Percentiles rank a stretch among this genome's conserved stretches.
These are phyloP conservation scores for Podaxis rugospora DNA, from an alignment of 768 basidiomycete species.

Conservation along the genomic window DNA sequence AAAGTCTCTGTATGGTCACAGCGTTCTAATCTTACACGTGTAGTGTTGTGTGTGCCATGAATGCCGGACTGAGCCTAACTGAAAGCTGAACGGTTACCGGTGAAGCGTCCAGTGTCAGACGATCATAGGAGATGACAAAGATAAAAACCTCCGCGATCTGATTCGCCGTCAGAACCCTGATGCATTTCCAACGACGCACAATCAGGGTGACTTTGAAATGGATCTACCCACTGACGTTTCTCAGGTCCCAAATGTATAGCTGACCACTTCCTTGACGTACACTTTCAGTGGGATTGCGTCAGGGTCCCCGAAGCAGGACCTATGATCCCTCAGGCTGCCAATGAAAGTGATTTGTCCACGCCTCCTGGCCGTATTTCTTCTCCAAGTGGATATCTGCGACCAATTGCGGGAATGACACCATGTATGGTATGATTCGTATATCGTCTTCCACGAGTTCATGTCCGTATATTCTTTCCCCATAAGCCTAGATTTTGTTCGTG, in stretches of 20 bases:
- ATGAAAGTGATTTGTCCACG: not conserved
- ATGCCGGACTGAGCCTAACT: not conserved
- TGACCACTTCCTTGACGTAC: not conserved
- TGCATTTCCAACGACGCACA: not conserved
- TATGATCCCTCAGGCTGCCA: not conserved
- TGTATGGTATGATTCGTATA: not conserved
- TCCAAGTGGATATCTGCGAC: not conserved
- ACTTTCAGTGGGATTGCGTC: not conserved
- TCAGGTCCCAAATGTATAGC: not conserved
- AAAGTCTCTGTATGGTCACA: not conserved
- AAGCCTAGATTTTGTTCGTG: not conserved
- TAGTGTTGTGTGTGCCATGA: not conserved
- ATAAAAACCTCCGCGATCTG: not conserved
- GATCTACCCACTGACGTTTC: not conserved
- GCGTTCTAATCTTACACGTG: not conserved
- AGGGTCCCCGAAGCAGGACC: not conserved
- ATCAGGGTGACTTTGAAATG: not conserved
- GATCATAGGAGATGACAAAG: not conserved
- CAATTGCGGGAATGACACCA: not conserved
- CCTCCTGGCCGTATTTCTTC: not conserved
- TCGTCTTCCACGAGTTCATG: not conserved
- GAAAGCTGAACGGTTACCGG: not conserved
- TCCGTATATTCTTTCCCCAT: not conserved
- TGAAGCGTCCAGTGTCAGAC: not conserved
- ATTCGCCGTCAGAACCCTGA: not conserved